Evolutionary conservation across 306 rosid genomes (phyloP), one percentile per base, ranked within the genome.

Genomic region (Malus domestica): DNA sequence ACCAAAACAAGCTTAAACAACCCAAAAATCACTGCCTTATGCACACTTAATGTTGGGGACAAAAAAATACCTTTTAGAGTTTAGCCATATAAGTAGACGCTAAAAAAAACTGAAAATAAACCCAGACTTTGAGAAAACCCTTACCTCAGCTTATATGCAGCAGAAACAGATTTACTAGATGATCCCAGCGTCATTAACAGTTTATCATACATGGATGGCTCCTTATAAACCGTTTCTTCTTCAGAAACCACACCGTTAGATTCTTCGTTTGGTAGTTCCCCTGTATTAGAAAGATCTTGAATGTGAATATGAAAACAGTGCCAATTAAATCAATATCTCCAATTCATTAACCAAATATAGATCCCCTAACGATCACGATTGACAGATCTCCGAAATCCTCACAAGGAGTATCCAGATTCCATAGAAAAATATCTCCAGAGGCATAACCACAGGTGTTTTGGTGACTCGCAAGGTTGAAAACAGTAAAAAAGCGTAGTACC

Each of bases 91-190:
- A 38, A 62, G 55, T 19, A 40, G 46, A 51, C 30, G 4, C 46
- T 33, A 42, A 58, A 6, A 42, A 42, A 9, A 25, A 7, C 59
- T 32, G 45, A 30, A 3, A 59, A 29, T 30, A 52, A 35, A 40
- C 0, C 11, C 20, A 73, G 2, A 19, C 35, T 14, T 32, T 35
- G 19, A 69, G 16, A 67, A 35, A 44, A 70, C 14, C 38, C 29
- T 64, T 81, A 87, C 90, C 90, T 87, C 80, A 74, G 78, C 35
- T 82, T 82, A 67, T 54, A 77, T 0, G 86, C 84, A 71, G 70
- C 79, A 10, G 80, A 83, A 71, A 82, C 82, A 67, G 83, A 70
- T 80, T 87, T 74, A 72, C 78, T 71, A 45, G 83, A 80, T 25
- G 90, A 80, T 18, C 72, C 79, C 70, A 84, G 73, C 14, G 57